A percentile compares a stretch with the other conserved stretches of the same genome.
Conservation (phyloP, 2,329 filamentous ascomycete genomes). For the Parafenestella ontariensis region DNA sequence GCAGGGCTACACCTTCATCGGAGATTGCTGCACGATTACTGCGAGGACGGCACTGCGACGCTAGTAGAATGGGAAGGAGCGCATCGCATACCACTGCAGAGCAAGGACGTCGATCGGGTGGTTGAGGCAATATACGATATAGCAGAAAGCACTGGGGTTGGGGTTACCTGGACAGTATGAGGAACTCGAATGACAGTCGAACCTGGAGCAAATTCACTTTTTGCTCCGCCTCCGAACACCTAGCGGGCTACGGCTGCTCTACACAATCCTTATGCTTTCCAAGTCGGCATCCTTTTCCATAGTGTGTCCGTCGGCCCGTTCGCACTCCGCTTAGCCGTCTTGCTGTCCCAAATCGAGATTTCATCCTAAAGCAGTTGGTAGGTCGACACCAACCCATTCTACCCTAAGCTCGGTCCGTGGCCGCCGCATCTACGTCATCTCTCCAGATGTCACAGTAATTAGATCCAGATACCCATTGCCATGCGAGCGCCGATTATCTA, state of each 20-base stretch:
- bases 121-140: conserved; percentile 61
- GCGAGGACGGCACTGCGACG: conserved; percentile 59
- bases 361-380: background rate
- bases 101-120: conserved; percentile 67
- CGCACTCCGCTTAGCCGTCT: background rate
- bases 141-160: conserved; percentile 58
- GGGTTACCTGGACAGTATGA: conserved; percentile 41
- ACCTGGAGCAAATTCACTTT: background rate
- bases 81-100: conserved; percentile 75
- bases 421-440: background rate
- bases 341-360: background rate
- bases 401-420: background rate
- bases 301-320: background rate
- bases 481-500: background rate
- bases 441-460: background rate
- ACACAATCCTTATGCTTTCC: background rate
- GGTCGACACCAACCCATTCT: background rate
- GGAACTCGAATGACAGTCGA: background rate
- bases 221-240: background rate
- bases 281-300: background rate
- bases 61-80: conserved; percentile 76
- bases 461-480: background rate
- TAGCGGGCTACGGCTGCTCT: background rate
- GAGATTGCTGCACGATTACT: conserved; percentile 65
- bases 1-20: conserved; percentile 66